A percentile compares a stretch with the other conserved stretches of the same genome.
Conservation (phyloP, 768 basidiomycete species). For the Inosperma sp. region DNA sequence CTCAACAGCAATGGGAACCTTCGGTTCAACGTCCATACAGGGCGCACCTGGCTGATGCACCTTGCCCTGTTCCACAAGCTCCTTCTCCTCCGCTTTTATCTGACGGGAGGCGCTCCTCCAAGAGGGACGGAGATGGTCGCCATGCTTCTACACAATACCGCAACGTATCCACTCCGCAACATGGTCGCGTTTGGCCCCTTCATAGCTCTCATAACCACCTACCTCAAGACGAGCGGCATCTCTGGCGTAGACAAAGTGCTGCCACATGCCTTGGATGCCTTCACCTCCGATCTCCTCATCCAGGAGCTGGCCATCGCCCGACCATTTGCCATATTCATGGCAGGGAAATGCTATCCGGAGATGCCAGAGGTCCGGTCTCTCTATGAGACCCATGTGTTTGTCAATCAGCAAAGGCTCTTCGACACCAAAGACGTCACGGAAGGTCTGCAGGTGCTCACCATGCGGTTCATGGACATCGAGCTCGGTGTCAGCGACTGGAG, state of each 20-base stretch:
- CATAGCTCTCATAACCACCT: conserved; percentile 14
- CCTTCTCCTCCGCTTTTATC: background rate
- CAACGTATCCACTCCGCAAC: conserved; percentile 6
- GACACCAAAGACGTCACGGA: conserved; percentile 5
- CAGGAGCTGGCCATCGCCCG: conserved; percentile 23
- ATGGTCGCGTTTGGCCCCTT: conserved; percentile 16
- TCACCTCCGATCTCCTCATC: conserved; percentile 23
- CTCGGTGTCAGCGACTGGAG: conserved; percentile 10
- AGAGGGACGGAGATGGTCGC: conserved; percentile 7
- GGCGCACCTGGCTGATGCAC: background rate
- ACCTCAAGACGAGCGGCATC: conserved; percentile 17
- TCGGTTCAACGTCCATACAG: background rate
- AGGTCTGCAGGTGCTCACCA: background rate
- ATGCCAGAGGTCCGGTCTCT: background rate
- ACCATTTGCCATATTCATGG: conserved; percentile 12
- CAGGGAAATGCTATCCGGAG: background rate
- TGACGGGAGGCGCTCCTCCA: background rate
- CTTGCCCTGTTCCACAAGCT: background rate
- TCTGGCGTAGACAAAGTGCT: conserved; percentile 21
- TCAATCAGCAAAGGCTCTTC: conserved; percentile 10
- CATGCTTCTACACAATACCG: conserved; percentile 11
- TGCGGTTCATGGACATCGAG: background rate
- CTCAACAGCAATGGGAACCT: background rate
- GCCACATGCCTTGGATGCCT: conserved; percentile 23
- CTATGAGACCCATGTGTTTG: conserved; percentile 12